Evolutionary conservation across 192 early-diverging fungal genomes (phyloP), one percentile per base, ranked within the genome.

Genomic region (Irineochytrium annulatum): DNA sequence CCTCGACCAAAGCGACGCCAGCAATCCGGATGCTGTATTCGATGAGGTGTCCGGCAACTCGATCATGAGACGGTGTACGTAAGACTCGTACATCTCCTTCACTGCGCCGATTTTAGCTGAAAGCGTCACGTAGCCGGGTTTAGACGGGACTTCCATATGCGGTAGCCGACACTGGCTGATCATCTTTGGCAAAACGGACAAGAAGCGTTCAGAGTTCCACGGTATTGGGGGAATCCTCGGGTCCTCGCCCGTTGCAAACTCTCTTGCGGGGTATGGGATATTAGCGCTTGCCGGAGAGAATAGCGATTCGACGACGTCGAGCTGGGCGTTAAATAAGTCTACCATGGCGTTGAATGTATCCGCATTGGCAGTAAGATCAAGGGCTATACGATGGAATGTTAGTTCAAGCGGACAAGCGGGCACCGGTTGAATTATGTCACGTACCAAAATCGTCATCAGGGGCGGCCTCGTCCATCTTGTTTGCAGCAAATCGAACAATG

Each of bases 371-470:
- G n/a, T 24, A 5, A 24, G 2, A 34, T 62, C 60, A 24, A 62
- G 27, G 4, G 51, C 48, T 60, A 43, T 52, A 49, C 3, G n/a
- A 58, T 24, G 13, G 4, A 44, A 24, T 19, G 24, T 11, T n/a
- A 24, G 16, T 3, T 13, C n/a, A 60, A 13, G 30, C 46, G 26
- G 17, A 45, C 16, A 59, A 28, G 26, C n/a, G 37, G 8, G 11
- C 11, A 41, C n/a, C n/a, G n/a, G 37, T 41, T 27, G 30, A 26
- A 32, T 60, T 13, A 46, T 17, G 14, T 45, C n/a, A 27, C 16
- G 43, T 30, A 60, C 59, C 59, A 35, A 62, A 62, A n/a, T 62
- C 60, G 19, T n/a, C 3, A 34, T 53, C 51, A 14, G 34, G 28
- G 13, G 41, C 32, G 11, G 24, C 14, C 20, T 19, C 3, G n/a